A percentile compares a stretch with the other conserved stretches of the same genome.
phyloP scores from a whole-genome alignment of 345 rosid genomes.

The Alliaria petiolata region DNA sequence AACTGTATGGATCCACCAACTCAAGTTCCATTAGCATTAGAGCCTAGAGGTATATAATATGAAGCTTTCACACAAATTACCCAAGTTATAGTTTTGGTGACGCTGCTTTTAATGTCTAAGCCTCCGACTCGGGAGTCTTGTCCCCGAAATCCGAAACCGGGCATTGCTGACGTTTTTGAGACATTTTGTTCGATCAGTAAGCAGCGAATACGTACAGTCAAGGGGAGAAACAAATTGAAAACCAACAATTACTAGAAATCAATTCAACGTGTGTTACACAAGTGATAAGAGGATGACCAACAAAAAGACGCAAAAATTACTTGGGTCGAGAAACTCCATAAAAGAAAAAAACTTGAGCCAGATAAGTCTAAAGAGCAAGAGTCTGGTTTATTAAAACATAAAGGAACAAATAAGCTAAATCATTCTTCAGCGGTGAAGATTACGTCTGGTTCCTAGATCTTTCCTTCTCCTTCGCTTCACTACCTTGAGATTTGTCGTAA shows the following conservation, averaged over 20 bases:
- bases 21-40: too few relatives aligned
- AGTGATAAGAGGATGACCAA: not conserved
- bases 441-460: conserved; percentile 49
- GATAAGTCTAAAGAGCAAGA: not conserved
- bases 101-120: too few relatives aligned
- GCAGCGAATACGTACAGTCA: not conserved
- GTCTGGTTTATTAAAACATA: not conserved
- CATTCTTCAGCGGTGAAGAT: not conserved
- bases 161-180: too few relatives aligned
- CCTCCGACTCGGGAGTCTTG: too few relatives aligned
- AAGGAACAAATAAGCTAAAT: not conserved
- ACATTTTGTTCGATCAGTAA: not conserved
- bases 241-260: not conserved
- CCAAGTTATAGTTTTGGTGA: too few relatives aligned
- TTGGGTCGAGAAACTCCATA: not conserved
- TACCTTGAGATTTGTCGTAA: conserved; percentile 70
- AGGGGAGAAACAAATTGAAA: not conserved
- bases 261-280: not conserved
- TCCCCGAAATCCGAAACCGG: too few relatives aligned
- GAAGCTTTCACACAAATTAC: too few relatives aligned
- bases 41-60: too few relatives aligned
- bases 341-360: not conserved
- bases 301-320: not conserved
- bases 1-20: too few relatives aligned
- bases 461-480: conserved; percentile 76